These are phyloP conservation scores for Drechmeria coniospora DNA, from an alignment of 2,329 filamentous ascomycete species.

Conservation along the genomic window DNA sequence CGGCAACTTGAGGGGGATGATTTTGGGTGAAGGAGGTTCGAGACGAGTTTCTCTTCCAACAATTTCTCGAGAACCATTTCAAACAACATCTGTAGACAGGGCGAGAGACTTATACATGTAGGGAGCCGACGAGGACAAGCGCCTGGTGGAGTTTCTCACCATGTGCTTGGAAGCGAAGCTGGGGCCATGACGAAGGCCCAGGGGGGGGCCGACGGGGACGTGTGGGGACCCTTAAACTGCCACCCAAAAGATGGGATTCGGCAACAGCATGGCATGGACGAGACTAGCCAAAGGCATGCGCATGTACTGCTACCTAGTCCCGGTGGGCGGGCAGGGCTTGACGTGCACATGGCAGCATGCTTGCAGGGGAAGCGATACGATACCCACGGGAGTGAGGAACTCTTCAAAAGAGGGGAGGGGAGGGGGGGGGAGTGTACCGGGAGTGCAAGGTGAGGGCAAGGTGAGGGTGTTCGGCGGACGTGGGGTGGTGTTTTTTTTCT, in stretches of 20 bases:
- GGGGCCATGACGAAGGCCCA: constrained; percentile 2
- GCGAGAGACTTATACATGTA: constrained; percentile 3
- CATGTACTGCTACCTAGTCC: too few species aligned
- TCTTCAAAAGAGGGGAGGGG: not conserved
- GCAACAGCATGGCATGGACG: constrained; percentile 2
- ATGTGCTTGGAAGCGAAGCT: constrained; percentile 1
- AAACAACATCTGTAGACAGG: constrained; percentile 1
- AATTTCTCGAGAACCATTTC: not conserved
- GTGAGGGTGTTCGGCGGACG: too few species aligned
- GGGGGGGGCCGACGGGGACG: constrained; percentile 3
- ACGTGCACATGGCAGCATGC: constrained; percentile 1
- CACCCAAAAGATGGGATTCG: constrained; percentile 4
- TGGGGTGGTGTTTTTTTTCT: too few species aligned
- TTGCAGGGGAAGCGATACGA: constrained; percentile 2
- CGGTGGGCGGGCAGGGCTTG: constrained; percentile 1
- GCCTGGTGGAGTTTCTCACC: constrained; percentile 3
- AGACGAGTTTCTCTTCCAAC: too few species aligned
- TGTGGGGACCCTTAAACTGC: constrained; percentile 4
- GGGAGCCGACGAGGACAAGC: constrained; percentile 1
- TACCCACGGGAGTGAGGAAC: constrained; percentile 1
- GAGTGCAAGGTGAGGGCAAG: not conserved
- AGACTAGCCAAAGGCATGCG: constrained; percentile 1
- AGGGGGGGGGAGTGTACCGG: not conserved
- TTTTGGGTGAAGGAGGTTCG: too few species aligned
- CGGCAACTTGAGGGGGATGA: too few species aligned